phyloP scores from a whole-genome alignment of 31 red algal species.

The Endocladia muricata region DNA sequence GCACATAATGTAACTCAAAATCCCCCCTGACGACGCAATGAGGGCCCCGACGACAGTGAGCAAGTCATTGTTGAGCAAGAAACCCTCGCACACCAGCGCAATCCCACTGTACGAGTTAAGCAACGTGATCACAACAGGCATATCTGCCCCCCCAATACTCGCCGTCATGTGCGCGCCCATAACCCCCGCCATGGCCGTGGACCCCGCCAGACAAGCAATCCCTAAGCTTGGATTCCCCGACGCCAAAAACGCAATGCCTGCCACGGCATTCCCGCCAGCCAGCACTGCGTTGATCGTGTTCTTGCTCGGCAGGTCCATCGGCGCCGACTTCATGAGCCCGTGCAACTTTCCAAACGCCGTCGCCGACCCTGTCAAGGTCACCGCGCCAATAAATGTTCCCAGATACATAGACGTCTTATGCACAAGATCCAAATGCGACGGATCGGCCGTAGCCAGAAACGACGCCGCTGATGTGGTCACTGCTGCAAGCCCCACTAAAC shows the following conservation, averaged over 20 bases:
- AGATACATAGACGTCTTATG: constrained; percentile 58
- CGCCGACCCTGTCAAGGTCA: constrained; percentile 74
- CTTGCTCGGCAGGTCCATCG: constrained; percentile 49
- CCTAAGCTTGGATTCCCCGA: constrained; percentile 49
- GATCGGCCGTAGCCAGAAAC: constrained; percentile 55
- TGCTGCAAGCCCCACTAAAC: constrained; percentile 76
- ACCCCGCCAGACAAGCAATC: constrained; percentile 36
- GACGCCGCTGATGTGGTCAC: constrained; percentile 50
- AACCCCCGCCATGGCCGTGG: constrained; percentile 52
- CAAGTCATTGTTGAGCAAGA: constrained; percentile 65
- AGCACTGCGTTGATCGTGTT: constrained; percentile 53
- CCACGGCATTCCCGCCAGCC: constrained; percentile 30
- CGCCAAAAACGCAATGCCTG: constrained; percentile 43
- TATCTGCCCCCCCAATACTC: constrained; percentile 83
- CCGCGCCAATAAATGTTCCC: constrained; percentile 66
- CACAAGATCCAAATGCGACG: constrained; percentile 35
- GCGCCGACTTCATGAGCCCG: constrained; percentile 45
- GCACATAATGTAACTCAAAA: constrained; percentile 78
- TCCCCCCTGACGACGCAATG: constrained; percentile 68
- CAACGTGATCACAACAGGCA: constrained; percentile 77
- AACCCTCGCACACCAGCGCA: constrained; percentile 62
- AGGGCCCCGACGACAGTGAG: constrained; percentile 64
- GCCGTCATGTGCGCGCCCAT: constrained; percentile 82
- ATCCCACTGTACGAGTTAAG: constrained; percentile 71
- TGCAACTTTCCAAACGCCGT: constrained; percentile 75